Conservation (phyloP, 75 land plant species). For the Azolla pinnata region DNA sequence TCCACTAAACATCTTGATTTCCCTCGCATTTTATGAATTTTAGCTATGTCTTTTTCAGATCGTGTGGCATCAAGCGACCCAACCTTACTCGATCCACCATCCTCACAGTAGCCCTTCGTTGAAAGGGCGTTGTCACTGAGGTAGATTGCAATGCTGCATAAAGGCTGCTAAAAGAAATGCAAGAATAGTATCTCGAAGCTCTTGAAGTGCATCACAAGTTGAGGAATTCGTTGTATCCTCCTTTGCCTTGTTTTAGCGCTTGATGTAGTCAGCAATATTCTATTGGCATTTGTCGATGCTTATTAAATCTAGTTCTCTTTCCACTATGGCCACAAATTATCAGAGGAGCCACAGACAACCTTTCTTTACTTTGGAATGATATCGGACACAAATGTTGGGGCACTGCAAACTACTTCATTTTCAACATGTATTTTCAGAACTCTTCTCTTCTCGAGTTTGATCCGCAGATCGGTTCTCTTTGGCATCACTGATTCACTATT, state of each 20-base stretch:
- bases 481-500: neutral
- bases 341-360: constrained; percentile 42
- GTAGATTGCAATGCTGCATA: constrained; percentile 82
- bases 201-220: constrained; percentile 57
- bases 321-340: constrained; percentile 41
- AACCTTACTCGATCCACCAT: too few relatives aligned
- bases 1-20: too few relatives aligned
- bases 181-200: constrained; percentile 69
- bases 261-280: constrained; percentile 5
- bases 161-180: constrained; percentile 68
- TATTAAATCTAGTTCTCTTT: constrained; percentile 38
- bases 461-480: constrained; percentile 17
- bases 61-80: too few relatives aligned
- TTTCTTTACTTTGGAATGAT: constrained; percentile 40
- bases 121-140: constrained; percentile 58
- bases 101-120: constrained; percentile 66
- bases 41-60: too few relatives aligned
- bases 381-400: constrained; percentile 40
- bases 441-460: constrained; percentile 33
- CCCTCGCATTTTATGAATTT: too few relatives aligned
- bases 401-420: constrained; percentile 36
- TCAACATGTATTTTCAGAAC: constrained; percentile 43
- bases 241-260: constrained; percentile 2
- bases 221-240: constrained; percentile 24
- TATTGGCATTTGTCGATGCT: constrained; percentile 23